Percentiles rank a stretch among this genome's conserved stretches.
phyloP scores from a whole-genome alignment of 2,329 filamentous ascomycete species.

The Phaeosphaeriaceae sp. region DNA sequence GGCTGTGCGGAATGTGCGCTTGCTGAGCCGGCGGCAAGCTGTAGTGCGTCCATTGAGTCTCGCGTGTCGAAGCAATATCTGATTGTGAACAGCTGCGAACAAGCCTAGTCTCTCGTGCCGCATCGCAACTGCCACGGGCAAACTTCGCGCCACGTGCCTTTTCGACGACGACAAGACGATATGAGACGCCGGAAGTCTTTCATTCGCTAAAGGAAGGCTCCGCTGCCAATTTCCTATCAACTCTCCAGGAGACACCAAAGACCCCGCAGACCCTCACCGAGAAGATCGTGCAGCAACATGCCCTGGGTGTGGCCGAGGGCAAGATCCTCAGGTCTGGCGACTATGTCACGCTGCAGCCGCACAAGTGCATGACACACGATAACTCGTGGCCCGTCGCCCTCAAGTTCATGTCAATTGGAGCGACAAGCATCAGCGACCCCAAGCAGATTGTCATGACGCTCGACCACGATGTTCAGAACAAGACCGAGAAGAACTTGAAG shows the following conservation, averaged over 20 bases:
- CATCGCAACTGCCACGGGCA: constrained; percentile 31
- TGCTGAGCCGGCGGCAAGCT: constrained; percentile 38
- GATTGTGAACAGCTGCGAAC: constrained; percentile 31
- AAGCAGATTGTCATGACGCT: constrained; percentile 82
- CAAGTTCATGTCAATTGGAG: constrained; percentile 86
- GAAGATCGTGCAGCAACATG: constrained; percentile 87
- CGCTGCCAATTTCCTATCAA: constrained; percentile 73
- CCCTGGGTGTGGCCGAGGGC: constrained; percentile 74
- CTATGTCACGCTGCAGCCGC: constrained; percentile 78
- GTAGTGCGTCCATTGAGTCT: constrained; percentile 28
- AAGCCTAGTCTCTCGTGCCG: constrained; percentile 34
- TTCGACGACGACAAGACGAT: constrained; percentile 26
- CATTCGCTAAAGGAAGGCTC: constrained; percentile 68
- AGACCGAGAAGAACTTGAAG: constrained; percentile 75
- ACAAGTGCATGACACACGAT: constrained; percentile 85
- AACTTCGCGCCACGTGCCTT: constrained; percentile 34
- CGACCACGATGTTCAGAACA: constrained; percentile 91
- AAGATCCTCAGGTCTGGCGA: constrained; percentile 82
- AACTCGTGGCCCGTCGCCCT: constrained; percentile 78
- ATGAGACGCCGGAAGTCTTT: constrained; percentile 55
- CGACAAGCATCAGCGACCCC: constrained; percentile 73
- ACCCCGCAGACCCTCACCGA: constrained; percentile 83
- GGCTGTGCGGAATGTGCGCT: constrained; percentile 42
- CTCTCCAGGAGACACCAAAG: constrained; percentile 60
- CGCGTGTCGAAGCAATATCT: constrained; percentile 8